Conservation (phyloP, 345 rosid species). For the Lepidium aucheri region DNA sequence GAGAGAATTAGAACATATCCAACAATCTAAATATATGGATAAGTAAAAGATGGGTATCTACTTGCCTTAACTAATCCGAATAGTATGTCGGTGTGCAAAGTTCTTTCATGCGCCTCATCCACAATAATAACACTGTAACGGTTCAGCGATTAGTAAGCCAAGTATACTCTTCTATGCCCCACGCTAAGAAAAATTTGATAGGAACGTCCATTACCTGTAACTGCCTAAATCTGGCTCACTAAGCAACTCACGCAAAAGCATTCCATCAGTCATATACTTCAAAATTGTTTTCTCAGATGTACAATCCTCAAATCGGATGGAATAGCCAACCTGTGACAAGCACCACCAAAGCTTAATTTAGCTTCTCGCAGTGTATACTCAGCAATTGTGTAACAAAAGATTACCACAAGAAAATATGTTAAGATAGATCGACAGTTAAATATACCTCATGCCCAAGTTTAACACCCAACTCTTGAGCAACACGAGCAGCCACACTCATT, state of each 20-base stretch:
- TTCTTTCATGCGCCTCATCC: slow-evolving; percentile 97
- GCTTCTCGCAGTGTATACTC: not conserved
- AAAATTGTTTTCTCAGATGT: slow-evolving; percentile 75
- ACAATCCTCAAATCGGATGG: slow-evolving; percentile 90
- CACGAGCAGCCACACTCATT: slow-evolving; percentile 88
- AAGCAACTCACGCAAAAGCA: slow-evolving; percentile 75
- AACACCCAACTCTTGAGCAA: slow-evolving; percentile 86
- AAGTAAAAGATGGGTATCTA: not conserved
- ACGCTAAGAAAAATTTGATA: not conserved
- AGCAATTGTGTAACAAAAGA: not conserved
- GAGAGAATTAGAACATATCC: not conserved
- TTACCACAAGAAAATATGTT: not conserved
- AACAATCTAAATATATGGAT: not conserved
- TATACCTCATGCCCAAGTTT: slow-evolving; percentile 83
- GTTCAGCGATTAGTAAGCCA: slow-evolving; percentile 3
- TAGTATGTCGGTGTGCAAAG: slow-evolving; percentile 72
- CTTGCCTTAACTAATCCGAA: slow-evolving; percentile 81
- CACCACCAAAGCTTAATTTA: not conserved
- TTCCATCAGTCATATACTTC: slow-evolving; percentile 90
- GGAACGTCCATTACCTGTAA: slow-evolving; percentile 44
- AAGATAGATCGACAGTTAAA: not conserved
- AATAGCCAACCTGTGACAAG: slow-evolving; percentile 63
- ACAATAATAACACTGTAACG: slow-evolving; percentile 68
- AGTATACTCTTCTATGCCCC: not conserved
- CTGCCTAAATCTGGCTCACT: slow-evolving; percentile 74